A percentile compares a stretch with the other conserved stretches of the same genome.
Evolutionary conservation across 2,329 filamentous ascomycete species (phyloP).

Genomic region (Stemphylium beticola): DNA sequence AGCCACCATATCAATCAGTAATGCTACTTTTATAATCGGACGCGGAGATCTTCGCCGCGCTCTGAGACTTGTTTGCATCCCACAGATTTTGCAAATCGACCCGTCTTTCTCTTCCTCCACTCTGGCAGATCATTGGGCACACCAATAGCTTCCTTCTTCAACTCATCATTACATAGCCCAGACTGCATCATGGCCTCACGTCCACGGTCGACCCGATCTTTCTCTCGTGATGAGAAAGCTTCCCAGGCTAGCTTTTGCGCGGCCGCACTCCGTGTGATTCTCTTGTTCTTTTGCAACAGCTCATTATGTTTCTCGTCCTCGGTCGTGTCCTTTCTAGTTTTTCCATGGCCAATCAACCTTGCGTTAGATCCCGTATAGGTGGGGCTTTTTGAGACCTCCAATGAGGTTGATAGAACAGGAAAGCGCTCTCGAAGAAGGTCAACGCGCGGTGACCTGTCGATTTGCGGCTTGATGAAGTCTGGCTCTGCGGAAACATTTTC

Average conservation of each 20-base stretch:
- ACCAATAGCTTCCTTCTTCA: conserved; percentile 17
- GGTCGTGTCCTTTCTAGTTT: neutral
- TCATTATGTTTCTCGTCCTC: neutral
- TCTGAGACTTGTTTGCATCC: neutral
- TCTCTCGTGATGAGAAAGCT: conserved; percentile 19
- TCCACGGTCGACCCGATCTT: conserved; percentile 8
- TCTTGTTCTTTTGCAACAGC: conserved; percentile 18
- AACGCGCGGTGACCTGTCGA: conserved; percentile 26
- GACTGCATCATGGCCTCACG: conserved; percentile 27
- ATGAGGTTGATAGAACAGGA: conserved; percentile 11
- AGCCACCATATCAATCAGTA: too few relatives aligned
- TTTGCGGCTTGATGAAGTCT: conserved; percentile 22
- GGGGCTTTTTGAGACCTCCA: neutral
- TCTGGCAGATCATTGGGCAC: conserved; percentile 25
- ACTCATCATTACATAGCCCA: conserved; percentile 13
- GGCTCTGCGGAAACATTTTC: neutral
- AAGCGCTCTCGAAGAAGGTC: conserved; percentile 19
- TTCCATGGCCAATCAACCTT: neutral
- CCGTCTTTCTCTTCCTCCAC: conserved; percentile 27
- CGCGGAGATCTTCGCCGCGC: too few relatives aligned
- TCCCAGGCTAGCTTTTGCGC: conserved; percentile 24
- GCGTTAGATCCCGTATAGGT: neutral
- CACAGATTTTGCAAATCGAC: conserved; percentile 11
- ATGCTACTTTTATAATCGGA: too few relatives aligned
- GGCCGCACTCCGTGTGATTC: conserved; percentile 13